Evolutionary conservation across 176 grass and related monocot species (phyloP).

Genomic region (Miscanthus lutarioriparius): DNA sequence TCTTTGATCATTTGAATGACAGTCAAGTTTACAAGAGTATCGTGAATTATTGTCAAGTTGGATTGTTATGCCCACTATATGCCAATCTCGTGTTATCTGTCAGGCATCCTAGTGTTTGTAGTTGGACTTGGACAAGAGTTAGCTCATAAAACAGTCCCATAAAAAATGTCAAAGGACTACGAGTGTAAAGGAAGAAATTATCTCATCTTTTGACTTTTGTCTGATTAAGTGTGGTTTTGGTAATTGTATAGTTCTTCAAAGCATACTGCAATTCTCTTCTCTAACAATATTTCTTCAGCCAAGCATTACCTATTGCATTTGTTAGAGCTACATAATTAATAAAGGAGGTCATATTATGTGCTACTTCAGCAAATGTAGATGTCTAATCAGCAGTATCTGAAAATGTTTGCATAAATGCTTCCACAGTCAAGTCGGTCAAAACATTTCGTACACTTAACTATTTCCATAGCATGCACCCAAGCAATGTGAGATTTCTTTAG

Average conservation of each 20-base stretch:
- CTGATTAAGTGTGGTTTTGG: neutral
- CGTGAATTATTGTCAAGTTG: neutral
- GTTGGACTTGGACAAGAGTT: neutral
- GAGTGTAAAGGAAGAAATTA: conserved; percentile 1
- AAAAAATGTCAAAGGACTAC: neutral
- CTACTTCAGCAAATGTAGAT: conserved; percentile 10
- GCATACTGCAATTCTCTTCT: conserved; percentile 7
- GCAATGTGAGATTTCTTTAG: conserved; percentile 12
- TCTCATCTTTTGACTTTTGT: neutral
- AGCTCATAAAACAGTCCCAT: neutral
- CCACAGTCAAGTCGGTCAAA: neutral
- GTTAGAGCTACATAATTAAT: conserved; percentile 12
- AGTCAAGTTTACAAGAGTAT: neutral
- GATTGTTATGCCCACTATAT: neutral
- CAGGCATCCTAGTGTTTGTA: neutral
- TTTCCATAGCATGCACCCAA: neutral
- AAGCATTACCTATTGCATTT: conserved; percentile 6
- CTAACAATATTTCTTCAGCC: conserved; percentile 8
- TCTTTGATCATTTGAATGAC: conserved; percentile 4
- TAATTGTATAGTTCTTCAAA: conserved; percentile 10
- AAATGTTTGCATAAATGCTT: neutral
- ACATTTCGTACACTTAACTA: neutral
- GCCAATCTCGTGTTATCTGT: neutral
- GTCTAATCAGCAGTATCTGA: neutral
- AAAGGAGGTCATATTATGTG: neutral